Evolutionary conservation across 1,139 yeast species (phyloP).

Genomic region (Scheffersomyces titani): DNA sequence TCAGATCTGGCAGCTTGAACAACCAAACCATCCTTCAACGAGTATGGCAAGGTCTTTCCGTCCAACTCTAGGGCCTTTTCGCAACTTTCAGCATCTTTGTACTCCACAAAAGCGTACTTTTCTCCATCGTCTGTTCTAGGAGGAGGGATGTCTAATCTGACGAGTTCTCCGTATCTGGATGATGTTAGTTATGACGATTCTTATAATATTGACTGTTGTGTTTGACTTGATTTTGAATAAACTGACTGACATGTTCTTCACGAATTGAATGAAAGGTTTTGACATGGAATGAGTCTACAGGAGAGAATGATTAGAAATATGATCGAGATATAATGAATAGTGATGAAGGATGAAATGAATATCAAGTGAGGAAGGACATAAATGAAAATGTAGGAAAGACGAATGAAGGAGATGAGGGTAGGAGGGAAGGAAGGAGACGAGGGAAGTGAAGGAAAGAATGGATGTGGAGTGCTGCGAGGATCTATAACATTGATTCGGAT

Average conservation of each 20-base stretch:
- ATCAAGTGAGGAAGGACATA: too few relatives aligned
- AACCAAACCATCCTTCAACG: slow-evolving; percentile 40
- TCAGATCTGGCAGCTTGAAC: slow-evolving; percentile 63
- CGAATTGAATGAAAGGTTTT: slow-evolving; percentile 8
- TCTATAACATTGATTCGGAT: slow-evolving; percentile 1
- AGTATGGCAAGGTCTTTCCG: slow-evolving; percentile 44
- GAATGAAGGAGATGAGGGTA: slow-evolving; percentile 7
- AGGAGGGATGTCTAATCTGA: slow-evolving; percentile 71
- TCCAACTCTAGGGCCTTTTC: slow-evolving; percentile 60
- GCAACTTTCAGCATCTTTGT: slow-evolving; percentile 58
- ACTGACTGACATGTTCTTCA: not conserved
- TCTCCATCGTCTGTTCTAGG: slow-evolving; percentile 64
- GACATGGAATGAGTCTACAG: not conserved
- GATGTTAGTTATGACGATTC: not conserved
- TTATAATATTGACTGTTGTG: not conserved
- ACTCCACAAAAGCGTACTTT: slow-evolving; percentile 76
- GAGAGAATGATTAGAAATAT: not conserved
- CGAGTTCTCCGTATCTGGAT: slow-evolving; percentile 59
- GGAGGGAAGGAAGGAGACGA: slow-evolving; percentile 6
- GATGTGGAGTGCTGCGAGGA: slow-evolving; percentile 4
- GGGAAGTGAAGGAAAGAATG: not conserved
- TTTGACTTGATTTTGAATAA: not conserved
- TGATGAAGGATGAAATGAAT: slow-evolving; percentile 1
- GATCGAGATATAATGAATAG: not conserved
- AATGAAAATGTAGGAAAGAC: slow-evolving; percentile 6